Evolutionary conservation across 192 early-diverging fungal genomes (phyloP), one percentile per base, ranked within the genome.

Genomic region (Lobosporangium transversale): DNA sequence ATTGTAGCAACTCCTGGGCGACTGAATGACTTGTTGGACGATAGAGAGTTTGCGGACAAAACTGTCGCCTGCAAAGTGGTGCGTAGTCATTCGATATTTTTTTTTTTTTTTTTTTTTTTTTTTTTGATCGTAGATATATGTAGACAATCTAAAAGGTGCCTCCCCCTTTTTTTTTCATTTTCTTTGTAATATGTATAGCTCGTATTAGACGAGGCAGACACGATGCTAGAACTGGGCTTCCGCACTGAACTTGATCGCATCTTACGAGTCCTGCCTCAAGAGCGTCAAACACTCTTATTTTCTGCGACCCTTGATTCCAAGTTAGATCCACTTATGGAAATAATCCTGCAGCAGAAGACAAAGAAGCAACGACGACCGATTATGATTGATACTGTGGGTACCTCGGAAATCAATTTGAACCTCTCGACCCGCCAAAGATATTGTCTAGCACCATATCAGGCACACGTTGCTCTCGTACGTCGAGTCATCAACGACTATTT

Each of bases 1-100:
- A 85, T 99, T 21, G 92, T 99, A 26, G 97, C 91, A 17, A 99
- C 98, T 1, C 98, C 98, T 1, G 98, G 98, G 18, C 91, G 98
- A 31, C 60, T 99, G n/a, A 88, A 90, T 26, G 93, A 94, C 57
- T 78, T 94, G 68, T 53, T 94, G 31, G 26, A 58, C 5, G 87
- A 83, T 57, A 67, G 53, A 11, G 58, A 81, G 27, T 91, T 90
- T 66, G 64, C 45, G 31, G 59, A 32, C 54, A 80, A 60, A 75
- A 79, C 43, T 58, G 79, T n/a, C 49, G 68, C 40, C 32, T 85
- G 35, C 70, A 93, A 55, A 87, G 88, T 89, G 82, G 55, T 76
- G 55, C 2, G 50, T 58, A 9, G 18, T 24, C 14, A 12, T 44
- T 53, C 31, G 18, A 10, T 50, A 36, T 42, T 3, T 29, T 24